Percentiles rank a stretch among this genome's conserved stretches.
Evolutionary conservation across 140 eudicot species (phyloP).

Genomic region (Oenanthe javanica): DNA sequence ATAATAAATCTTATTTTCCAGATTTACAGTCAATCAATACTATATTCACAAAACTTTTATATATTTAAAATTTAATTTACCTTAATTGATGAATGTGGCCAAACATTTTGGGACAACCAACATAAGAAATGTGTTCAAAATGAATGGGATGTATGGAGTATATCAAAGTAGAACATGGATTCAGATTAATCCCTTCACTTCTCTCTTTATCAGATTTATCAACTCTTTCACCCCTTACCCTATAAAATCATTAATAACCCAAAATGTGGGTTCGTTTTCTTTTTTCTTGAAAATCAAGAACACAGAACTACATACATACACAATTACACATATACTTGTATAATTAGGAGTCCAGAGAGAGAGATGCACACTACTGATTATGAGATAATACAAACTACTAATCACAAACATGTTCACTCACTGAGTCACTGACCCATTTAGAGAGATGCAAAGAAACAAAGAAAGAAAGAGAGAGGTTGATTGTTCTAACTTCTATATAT

Average conservation of each 20-base stretch:
- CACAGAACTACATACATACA: not conserved
- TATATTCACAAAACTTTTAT: too few species aligned
- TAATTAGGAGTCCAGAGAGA: not conserved
- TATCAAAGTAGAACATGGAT: not conserved
- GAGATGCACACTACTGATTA: not conserved
- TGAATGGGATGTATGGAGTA: not conserved
- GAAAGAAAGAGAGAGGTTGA: not conserved
- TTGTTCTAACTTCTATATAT: too few species aligned
- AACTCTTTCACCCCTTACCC: not conserved
- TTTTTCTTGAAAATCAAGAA: not conserved
- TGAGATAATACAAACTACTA: not conserved
- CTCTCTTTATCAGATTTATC: not conserved
- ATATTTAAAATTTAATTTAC: too few species aligned
- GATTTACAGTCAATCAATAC: too few species aligned
- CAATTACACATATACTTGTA: not conserved
- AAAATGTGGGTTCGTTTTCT: not conserved
- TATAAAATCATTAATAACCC: not conserved
- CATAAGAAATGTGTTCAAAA: too few species aligned
- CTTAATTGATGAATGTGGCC: too few species aligned
- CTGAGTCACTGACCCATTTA: too few species aligned
- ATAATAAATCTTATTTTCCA: too few species aligned
- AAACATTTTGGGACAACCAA: too few species aligned
- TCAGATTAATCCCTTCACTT: not conserved
- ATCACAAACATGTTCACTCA: not conserved
- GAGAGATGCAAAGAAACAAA: too few species aligned